Conservation (phyloP, 148 eudicot species). For the Polygonum maritimum region DNA sequence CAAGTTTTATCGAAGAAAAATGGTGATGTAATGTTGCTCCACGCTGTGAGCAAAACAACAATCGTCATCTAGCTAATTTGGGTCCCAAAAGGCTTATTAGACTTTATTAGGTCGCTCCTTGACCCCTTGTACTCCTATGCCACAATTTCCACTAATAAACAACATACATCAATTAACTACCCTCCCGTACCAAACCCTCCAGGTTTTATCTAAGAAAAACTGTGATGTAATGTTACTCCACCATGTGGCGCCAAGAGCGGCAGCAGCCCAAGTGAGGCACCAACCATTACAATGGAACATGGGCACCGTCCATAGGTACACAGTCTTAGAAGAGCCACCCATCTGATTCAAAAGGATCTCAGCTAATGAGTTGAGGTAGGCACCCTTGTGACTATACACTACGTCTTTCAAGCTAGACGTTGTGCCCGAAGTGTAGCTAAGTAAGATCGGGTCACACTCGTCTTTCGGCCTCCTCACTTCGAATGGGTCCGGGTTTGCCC, state of each 20-base stretch:
- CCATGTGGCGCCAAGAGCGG: conserved; percentile 47
- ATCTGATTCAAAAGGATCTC: conserved; percentile 37
- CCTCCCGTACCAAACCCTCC: no score
- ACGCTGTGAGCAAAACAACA: no score
- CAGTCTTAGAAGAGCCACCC: conserved; percentile 26
- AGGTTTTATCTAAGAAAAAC: no score
- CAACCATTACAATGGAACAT: conserved; percentile 83
- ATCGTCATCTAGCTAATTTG: no score
- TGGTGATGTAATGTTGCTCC: no score
- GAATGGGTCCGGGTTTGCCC: conserved; percentile 31
- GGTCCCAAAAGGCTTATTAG: no score
- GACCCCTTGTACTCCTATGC: no score
- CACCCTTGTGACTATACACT: conserved; percentile 61
- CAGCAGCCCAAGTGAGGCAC: conserved; percentile 41
- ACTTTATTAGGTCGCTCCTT: no score
- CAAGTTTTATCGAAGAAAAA: no score
- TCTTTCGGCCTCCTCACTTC: conserved; percentile 34
- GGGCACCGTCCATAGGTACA: conserved; percentile 61
- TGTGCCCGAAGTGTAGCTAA: conserved; percentile 69
- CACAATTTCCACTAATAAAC: no score
- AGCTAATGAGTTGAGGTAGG: conserved; percentile 52
- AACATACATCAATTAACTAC: no score
- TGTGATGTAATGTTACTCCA: no score
- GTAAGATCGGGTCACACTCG: conserved; percentile 53
- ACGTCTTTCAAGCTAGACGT: conserved; percentile 71